A percentile compares a stretch with the other conserved stretches of the same genome.
Conservation (phyloP, 2,329 filamentous ascomycete genomes). For the Fusarium goolgardi region DNA sequence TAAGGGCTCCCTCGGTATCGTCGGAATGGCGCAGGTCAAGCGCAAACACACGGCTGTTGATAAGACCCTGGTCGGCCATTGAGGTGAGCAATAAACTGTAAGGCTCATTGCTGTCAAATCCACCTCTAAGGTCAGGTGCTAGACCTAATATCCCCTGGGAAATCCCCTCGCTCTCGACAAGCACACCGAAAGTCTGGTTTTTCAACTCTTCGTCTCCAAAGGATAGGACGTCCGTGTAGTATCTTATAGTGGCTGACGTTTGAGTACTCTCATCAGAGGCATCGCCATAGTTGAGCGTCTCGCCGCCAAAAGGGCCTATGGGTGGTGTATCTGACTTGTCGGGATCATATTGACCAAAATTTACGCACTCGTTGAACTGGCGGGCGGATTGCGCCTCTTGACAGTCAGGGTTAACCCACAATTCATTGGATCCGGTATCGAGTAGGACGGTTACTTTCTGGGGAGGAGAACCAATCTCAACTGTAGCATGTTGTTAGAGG, state of each 20-base stretch:
- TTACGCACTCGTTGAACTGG: conserved; percentile 53
- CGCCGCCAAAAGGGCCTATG: conserved; percentile 52
- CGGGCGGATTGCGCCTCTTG: conserved; percentile 51
- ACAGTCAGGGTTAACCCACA: conserved; percentile 67
- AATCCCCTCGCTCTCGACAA: conserved; percentile 58
- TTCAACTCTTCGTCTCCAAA: conserved; percentile 57
- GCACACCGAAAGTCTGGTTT: conserved; percentile 64
- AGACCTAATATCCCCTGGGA: conserved; percentile 65
- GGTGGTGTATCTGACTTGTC: conserved; percentile 54
- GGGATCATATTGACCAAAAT: conserved; percentile 60
- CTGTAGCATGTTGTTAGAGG: conserved; percentile 43
- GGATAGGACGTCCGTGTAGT: conserved; percentile 58
- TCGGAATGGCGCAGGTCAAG: conserved; percentile 62
- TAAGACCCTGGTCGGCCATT: conserved; percentile 60
- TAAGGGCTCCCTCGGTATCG: conserved; percentile 59
- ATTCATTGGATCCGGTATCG: conserved; percentile 65
- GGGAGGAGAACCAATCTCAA: conserved; percentile 56
- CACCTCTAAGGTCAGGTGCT: conserved; percentile 55
- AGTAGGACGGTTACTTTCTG: conserved; percentile 61
- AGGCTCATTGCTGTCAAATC: conserved; percentile 52
- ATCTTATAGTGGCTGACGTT: no score
- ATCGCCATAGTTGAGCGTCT: conserved; percentile 57
- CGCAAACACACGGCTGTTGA: conserved; percentile 62
- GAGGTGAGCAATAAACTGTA: conserved; percentile 68
- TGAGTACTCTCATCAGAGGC: conserved; percentile 50